Conservation (phyloP, 371 early-diverging fungal genomes). For the Nematocida displodere region DNA sequence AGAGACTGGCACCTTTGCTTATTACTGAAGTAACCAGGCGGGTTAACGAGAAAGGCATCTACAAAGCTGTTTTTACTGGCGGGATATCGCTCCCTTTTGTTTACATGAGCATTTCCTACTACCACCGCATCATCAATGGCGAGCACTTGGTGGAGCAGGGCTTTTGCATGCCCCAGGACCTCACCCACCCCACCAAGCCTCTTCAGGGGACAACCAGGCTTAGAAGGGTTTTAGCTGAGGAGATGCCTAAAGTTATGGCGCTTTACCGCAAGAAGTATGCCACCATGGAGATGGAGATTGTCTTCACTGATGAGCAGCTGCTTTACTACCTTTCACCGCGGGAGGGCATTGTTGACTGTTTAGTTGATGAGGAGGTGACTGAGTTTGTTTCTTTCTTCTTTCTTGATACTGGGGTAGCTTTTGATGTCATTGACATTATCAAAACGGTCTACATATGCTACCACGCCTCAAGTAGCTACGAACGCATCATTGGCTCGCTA, state of each 20-base stretch:
- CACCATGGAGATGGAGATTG: conserved; percentile 44
- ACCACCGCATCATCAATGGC: conserved; percentile 56
- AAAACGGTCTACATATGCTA: conserved; percentile 60
- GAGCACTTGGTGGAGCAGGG: conserved; percentile 41
- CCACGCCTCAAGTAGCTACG: conserved; percentile 19
- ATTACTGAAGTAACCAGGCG: conserved; percentile 93
- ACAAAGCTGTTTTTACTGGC: conserved; percentile 92
- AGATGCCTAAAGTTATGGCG: conserved; percentile 31
- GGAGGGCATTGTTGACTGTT: conserved; percentile 28
- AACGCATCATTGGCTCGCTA: conserved; percentile 21
- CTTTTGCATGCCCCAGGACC: conserved; percentile 25
- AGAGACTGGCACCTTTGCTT: conserved; percentile 88
- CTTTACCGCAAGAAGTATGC: conserved; percentile 49
- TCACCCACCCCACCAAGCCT: not conserved
- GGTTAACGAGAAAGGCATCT: conserved; percentile 80
- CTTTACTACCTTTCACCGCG: conserved; percentile 35
- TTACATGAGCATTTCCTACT: conserved; percentile 71
- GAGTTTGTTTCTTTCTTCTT: conserved; percentile 62
- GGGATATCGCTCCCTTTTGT: conserved; percentile 82
- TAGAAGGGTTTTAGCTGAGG: conserved; percentile 37
- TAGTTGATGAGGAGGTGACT: conserved; percentile 39
- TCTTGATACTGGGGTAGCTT: conserved; percentile 42
- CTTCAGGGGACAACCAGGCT: conserved; percentile 3
- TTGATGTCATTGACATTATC: conserved; percentile 37
- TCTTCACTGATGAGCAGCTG: conserved; percentile 50